Percentiles rank a stretch among this genome's conserved stretches.
phyloP scores from a whole-genome alignment of 208 protist genomes.

The Borovskyia barvae region DNA sequence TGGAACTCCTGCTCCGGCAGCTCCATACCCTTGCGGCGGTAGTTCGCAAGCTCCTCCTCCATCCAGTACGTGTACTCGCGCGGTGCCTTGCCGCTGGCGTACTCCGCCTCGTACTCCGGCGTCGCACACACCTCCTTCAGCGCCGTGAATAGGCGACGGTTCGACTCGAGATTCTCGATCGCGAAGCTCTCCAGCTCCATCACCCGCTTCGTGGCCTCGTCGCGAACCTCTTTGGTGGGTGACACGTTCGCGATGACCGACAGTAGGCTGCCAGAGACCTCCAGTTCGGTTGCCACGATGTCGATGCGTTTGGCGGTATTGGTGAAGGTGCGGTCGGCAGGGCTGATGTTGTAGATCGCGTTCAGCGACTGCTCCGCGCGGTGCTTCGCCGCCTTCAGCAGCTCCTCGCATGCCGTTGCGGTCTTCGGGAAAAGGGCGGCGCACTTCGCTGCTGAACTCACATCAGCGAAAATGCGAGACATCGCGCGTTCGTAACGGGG shows the following conservation, averaged over 20 bases:
- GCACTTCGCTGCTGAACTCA: constrained; percentile 37
- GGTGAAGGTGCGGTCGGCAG: constrained; percentile 36
- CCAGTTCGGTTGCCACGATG: constrained; percentile 48
- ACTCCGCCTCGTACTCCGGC: constrained; percentile 38
- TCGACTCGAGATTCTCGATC: constrained; percentile 71
- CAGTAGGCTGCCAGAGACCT: constrained; percentile 60
- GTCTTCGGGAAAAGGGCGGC: constrained; percentile 70
- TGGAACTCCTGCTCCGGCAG: constrained; percentile 61
- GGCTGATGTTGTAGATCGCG: constrained; percentile 33
- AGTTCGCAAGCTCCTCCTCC: constrained; percentile 60
- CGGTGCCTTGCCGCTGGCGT: constrained; percentile 23
- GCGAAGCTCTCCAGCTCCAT: constrained; percentile 63
- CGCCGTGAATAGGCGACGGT: constrained; percentile 60
- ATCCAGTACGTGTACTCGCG: constrained; percentile 75
- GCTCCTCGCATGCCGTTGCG: constrained; percentile 34
- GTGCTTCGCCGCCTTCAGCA: constrained; percentile 47
- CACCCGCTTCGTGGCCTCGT: constrained; percentile 60
- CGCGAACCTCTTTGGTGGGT: constrained; percentile 51
- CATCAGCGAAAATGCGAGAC: constrained; percentile 58
- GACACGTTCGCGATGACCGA: constrained; percentile 57
- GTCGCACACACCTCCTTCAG: constrained; percentile 40
- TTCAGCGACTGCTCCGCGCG: constrained; percentile 46
- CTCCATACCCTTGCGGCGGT: constrained; percentile 65
- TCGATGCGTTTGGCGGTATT: constrained; percentile 65
- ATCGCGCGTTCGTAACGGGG: constrained; percentile 17